Percentiles rank a stretch among this genome's conserved stretches.
Evolutionary conservation across 768 basidiomycete genomes (phyloP).

Genomic region (Hygrocybe coccinea): DNA sequence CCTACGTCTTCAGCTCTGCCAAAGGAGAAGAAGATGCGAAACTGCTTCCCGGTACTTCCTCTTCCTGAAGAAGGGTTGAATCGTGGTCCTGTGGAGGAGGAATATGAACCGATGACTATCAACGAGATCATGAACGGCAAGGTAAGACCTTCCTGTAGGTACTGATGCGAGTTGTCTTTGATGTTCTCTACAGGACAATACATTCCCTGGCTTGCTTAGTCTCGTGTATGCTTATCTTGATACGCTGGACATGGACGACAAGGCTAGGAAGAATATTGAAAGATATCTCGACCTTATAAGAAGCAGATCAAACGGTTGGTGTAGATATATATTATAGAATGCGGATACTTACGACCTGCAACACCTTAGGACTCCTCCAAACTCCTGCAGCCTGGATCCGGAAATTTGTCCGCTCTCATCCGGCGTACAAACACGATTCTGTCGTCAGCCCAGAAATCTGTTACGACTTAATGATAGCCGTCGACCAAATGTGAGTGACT

Average conservation of each 20-base stretch:
- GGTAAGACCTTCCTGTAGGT: conserved; percentile 36
- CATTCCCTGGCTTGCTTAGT: conserved; percentile 76
- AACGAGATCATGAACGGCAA: conserved; percentile 94
- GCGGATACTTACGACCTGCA: not conserved
- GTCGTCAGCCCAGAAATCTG: conserved; percentile 88
- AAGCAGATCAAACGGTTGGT: conserved; percentile 72
- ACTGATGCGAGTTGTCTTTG: not conserved
- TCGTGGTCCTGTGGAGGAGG: conserved; percentile 57
- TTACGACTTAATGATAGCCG: conserved; percentile 83
- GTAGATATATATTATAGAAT: not conserved
- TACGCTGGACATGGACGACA: conserved; percentile 70
- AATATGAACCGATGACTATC: conserved; percentile 90
- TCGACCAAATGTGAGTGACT: conserved; percentile 85
- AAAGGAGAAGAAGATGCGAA: conserved; percentile 65
- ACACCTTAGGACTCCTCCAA: conserved; percentile 65
- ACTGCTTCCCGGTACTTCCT: conserved; percentile 67
- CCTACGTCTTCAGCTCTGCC: conserved; percentile 33
- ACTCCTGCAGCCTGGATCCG: conserved; percentile 94
- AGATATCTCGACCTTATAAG: conserved; percentile 78
- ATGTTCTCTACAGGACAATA: conserved; percentile 40
- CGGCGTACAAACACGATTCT: conserved; percentile 90
- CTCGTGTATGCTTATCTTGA: conserved; percentile 82
- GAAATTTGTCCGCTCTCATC: conserved; percentile 84
- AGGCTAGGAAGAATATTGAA: conserved; percentile 57
- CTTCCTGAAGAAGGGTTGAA: conserved; percentile 42